phyloP scores from a whole-genome alignment of 1,284 basidiomycete genomes.

The Pseudozyma sp. region DNA sequence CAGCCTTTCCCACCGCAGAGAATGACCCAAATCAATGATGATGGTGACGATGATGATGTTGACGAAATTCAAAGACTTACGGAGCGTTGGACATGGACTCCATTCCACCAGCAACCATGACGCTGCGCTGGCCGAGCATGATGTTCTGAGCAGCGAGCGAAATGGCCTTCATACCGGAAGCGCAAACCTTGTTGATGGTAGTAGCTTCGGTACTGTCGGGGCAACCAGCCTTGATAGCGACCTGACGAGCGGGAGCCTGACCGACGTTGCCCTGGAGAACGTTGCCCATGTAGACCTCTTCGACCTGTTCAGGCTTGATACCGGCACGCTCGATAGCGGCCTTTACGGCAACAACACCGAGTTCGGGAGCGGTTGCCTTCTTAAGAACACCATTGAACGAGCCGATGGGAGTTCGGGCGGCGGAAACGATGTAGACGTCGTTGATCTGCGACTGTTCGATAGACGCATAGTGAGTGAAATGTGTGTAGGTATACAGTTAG shows the following conservation, averaged over 20 bases:
- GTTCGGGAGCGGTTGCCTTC: constrained; percentile 86
- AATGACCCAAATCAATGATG: neutral
- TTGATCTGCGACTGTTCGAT: constrained; percentile 42
- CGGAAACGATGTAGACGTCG: constrained; percentile 92
- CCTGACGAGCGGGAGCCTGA: constrained; percentile 71
- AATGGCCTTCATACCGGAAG: constrained; percentile 71
- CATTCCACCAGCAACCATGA: constrained; percentile 72
- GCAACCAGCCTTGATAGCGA: constrained; percentile 86
- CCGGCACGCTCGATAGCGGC: constrained; percentile 81
- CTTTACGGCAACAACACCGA: constrained; percentile 89
- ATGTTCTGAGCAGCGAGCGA: constrained; percentile 71
- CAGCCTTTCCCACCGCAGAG: neutral
- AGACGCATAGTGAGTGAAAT: too few species aligned
- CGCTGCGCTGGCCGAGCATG: constrained; percentile 69
- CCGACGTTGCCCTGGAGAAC: constrained; percentile 71
- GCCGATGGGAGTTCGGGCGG: constrained; percentile 92
- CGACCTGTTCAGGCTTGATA: constrained; percentile 82
- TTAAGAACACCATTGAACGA: constrained; percentile 92
- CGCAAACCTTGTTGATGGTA: constrained; percentile 85
- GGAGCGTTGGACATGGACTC: constrained; percentile 71
- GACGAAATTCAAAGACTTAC: constrained; percentile 52
- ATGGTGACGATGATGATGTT: constrained; percentile 5
- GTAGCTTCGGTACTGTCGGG: constrained; percentile 90
- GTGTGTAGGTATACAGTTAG: neutral
- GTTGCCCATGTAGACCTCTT: constrained; percentile 97